Percentiles rank a stretch among this genome's conserved stretches.
Evolutionary conservation across 208 protist genomes (phyloP).

Genomic region (Leishmania tropica): DNA sequence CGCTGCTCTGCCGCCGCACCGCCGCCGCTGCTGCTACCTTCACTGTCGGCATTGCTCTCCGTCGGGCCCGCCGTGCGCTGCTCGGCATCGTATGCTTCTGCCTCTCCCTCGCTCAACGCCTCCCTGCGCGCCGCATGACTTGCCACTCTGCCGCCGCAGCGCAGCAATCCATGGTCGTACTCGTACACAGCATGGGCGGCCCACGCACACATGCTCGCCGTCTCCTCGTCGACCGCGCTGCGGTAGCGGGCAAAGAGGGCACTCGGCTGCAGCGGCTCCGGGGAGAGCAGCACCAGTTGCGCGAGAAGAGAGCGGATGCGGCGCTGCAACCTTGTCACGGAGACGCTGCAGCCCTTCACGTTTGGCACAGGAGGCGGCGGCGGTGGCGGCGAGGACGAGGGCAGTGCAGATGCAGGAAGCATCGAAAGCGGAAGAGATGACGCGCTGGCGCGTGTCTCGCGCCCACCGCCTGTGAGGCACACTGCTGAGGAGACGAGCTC

Average conservation of each 20-base stretch:
- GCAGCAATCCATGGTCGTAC: constrained; percentile 6
- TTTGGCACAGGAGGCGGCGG: not conserved
- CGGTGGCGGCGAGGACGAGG: constrained; percentile 2
- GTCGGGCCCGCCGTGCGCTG: not conserved
- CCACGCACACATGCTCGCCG: constrained; percentile 21
- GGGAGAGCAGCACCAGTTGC: constrained; percentile 46
- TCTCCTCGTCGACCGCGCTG: constrained; percentile 19
- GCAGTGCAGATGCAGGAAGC: not conserved
- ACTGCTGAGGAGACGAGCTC: not conserved
- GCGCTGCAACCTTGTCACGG: constrained; percentile 11
- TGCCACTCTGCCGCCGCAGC: not conserved
- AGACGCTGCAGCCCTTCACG: not conserved
- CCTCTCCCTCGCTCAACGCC: not conserved
- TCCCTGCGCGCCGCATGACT: not conserved
- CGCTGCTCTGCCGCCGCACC: not conserved
- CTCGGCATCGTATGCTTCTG: not conserved
- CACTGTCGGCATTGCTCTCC: not conserved
- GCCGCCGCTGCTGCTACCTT: not conserved
- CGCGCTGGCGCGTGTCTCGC: not conserved
- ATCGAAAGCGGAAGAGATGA: not conserved
- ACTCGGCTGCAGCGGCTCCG: constrained; percentile 37
- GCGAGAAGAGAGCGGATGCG: constrained; percentile 48
- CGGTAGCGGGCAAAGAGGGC: constrained; percentile 21
- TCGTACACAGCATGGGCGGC: constrained; percentile 15
- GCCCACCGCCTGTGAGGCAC: not conserved